Evolutionary conservation across 2,329 filamentous ascomycete genomes (phyloP), one percentile per base, ranked within the genome.

Genomic region (Colletotrichum liriopes): DNA sequence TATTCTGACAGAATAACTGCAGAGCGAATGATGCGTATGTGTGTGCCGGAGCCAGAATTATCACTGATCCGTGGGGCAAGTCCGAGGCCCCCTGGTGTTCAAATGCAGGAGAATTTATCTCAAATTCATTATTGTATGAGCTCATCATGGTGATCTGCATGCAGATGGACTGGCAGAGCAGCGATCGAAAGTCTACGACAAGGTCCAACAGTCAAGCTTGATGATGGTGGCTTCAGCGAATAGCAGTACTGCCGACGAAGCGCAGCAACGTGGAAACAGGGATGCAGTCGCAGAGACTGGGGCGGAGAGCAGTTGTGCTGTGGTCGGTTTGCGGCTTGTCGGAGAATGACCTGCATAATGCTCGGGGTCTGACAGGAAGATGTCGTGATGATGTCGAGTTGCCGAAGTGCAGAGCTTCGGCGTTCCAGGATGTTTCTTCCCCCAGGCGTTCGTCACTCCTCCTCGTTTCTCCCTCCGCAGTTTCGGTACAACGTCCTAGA

Each of bases 231-330:
- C 49, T 65, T 45, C 39, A 32, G 66, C 51, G 39, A 65, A 51
- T 69, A 32, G 5, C 41, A 49, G 12, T 23, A 23, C 60, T 56
- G 51, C 47, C 29, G 39, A 23, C 43, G 5, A 20, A 45, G 41
- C 29, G 37, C 54, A 29, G 54, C 39, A 66, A 55, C 62, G 37
- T 49, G 67, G 67, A 52, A n/a, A n/a, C 41, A 39, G 14, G 59
- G 56, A 43, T 43, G 35, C 26, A 18, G 26, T 37, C 32, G n/a
- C 20, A 14, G 12, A 26, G 11, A 32, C 32, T 52, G 14, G 32
- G 32, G 11, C 41, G 12, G n/a, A 14, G n/a, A 41, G 54, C 45
- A 49, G 45, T 23, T 49, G 5, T 23, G 4, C 8, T 23, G n/a
- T 23, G 23, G 11, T 26, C n/a, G 6, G 45, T 7, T 49, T 5